Evolutionary conservation across 768 basidiomycete genomes (phyloP).

Genomic region (Auricularia cornea): DNA sequence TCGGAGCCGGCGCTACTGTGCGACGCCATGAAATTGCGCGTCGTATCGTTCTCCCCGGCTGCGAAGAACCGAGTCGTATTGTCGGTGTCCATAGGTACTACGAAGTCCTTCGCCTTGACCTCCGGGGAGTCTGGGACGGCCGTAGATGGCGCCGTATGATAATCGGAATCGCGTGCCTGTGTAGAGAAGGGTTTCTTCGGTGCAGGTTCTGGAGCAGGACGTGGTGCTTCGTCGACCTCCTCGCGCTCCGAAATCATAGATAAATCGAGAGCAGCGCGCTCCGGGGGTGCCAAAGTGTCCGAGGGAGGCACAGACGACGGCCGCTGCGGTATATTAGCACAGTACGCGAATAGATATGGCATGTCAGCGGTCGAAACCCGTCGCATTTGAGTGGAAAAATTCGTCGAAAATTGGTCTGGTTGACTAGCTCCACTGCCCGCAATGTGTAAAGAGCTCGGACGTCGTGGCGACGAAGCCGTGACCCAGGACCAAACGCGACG

Average conservation of each 20-base stretch:
- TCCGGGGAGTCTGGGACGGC: neutral
- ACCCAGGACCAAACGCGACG: no score
- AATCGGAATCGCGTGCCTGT: neutral
- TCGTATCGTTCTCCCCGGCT: neutral
- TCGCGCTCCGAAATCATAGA: slow-evolving; percentile 71
- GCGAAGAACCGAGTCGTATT: neutral
- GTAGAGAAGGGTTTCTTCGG: neutral
- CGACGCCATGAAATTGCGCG: neutral
- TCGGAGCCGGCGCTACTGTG: neutral
- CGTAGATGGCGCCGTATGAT: neutral
- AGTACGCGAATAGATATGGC: no score
- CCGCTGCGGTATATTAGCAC: no score
- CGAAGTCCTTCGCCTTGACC: neutral
- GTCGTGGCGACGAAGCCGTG: no score
- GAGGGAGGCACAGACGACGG: neutral
- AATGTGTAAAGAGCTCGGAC: no score
- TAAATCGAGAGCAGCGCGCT: slow-evolving; percentile 34
- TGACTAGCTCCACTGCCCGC: no score
- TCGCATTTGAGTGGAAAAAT: no score
- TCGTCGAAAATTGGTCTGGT: no score
- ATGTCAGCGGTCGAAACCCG: no score
- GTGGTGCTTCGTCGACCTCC: slow-evolving; percentile 36
- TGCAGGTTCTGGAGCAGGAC: slow-evolving; percentile 1
- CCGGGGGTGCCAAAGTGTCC: slow-evolving; percentile 11
- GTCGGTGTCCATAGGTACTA: neutral